Evolutionary conservation across 2,329 filamentous ascomycete genomes (phyloP), one percentile per base, ranked within the genome.

Genomic region (Xylariales sp.): DNA sequence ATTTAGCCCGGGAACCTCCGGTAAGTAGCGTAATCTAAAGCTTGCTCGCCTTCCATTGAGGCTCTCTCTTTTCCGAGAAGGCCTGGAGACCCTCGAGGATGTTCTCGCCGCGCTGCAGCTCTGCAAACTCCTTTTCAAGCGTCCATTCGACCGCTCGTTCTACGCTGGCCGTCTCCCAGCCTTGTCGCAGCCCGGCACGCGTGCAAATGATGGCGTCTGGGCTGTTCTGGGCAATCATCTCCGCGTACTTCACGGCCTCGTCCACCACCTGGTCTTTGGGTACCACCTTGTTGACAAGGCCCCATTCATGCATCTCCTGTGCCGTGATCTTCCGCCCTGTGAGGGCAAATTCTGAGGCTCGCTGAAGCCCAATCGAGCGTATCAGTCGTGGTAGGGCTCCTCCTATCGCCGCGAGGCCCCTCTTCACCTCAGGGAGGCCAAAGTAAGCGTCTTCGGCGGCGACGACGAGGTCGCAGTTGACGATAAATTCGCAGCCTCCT

Each of bases 171-270:
- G 71, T 75, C 70, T 75, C 73, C 74, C 73, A 75, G 14, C 72
- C 72, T 49, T 75, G 73, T 32, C 74, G 62, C 14, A 75, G 55
- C 3, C 71, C 74, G 16, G 74, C 74, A 39, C 74, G 70, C 12
- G 74, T 74, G 67, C 73, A 75, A 46, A 75, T 71, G 53, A 75
- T 75, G 7, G 74, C 72, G 34, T 75, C 74, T 6, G 73, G 73
- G 60, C 73, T 75, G 46, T 75, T 75, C 62, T 64, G 67, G 50
- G 72, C 73, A 48, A 75, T 74, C 34, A 70, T 86, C 74, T 95
- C 91, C 46, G 89, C 93, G 32, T 96, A 86, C 79, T 95, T 91
- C 43, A 91, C 84, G 1, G 93, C 92, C 80, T 97, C 96, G 62
- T 90, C 87, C 39, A 97, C 84, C 10, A 97, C 70, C 3, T 65